Evolutionary conservation across 83 land plant genomes (phyloP).

Genomic region (Isoetes engelmannii): DNA sequence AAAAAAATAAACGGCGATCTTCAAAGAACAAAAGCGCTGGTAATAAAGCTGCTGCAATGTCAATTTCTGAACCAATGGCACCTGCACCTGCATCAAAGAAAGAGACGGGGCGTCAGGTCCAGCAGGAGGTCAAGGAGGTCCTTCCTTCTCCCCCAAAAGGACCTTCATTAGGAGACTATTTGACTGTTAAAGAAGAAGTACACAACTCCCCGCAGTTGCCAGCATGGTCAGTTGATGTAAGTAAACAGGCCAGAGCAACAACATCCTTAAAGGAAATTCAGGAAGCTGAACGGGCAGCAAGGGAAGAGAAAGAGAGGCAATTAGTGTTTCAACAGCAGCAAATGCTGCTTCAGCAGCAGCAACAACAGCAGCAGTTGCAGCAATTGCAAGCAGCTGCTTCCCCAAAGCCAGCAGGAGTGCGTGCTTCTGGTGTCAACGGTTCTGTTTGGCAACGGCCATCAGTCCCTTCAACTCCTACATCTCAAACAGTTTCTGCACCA

Average conservation of each 20-base stretch:
- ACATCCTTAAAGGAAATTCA: constrained; percentile 40
- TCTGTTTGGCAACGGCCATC: constrained; percentile 35
- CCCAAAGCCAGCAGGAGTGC: constrained; percentile 21
- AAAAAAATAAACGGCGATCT: constrained; percentile 34
- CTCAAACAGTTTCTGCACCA: not conserved
- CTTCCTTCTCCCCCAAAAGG: constrained; percentile 23
- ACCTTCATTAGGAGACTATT: constrained; percentile 24
- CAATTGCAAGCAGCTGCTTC: constrained; percentile 12
- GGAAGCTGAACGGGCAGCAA: constrained; percentile 28
- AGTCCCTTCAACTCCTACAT: constrained; percentile 14
- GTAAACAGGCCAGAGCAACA: constrained; percentile 14
- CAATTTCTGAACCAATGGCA: constrained; percentile 1
- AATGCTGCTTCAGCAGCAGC: constrained; percentile 6
- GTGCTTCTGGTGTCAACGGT: constrained; percentile 8
- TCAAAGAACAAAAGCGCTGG: constrained; percentile 25
- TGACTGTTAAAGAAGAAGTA: constrained; percentile 18
- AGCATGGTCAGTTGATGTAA: constrained; percentile 32
- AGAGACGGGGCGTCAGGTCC: constrained; percentile 6
- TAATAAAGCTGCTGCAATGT: constrained; percentile 8
- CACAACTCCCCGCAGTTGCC: constrained; percentile 23
- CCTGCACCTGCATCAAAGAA: constrained; percentile 18
- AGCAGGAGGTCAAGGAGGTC: constrained; percentile 13
- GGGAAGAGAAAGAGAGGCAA: constrained; percentile 32
- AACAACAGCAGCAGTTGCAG: constrained; percentile 5
- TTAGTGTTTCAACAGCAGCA: constrained; percentile 5